Evolutionary conservation across 2,329 filamentous ascomycete species (phyloP).

Genomic region (Fusarium pininemorale): DNA sequence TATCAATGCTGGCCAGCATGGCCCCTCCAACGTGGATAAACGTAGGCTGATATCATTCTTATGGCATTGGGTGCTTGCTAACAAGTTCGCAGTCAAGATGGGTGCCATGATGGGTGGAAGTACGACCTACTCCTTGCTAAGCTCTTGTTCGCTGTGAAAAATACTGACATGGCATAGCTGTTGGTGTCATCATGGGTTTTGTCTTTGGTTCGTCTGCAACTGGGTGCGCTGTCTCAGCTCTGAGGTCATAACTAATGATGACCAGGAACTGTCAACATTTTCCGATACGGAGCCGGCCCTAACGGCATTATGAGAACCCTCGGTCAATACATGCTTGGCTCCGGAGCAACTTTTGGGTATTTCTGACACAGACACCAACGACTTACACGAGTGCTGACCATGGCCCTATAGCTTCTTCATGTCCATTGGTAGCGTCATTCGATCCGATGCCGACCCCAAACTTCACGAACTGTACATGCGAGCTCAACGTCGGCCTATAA

Average conservation of each 20-base stretch:
- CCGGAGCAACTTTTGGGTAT: constrained; percentile 95
- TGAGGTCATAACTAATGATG: constrained; percentile 3
- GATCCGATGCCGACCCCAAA: constrained; percentile 85
- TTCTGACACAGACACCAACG: background rate
- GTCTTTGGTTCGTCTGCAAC: constrained; percentile 77
- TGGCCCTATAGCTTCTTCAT: constrained; percentile 80
- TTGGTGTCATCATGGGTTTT: constrained; percentile 96
- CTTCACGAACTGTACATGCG: constrained; percentile 78
- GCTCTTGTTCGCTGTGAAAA: background rate
- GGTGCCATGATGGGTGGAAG: constrained; percentile 98
- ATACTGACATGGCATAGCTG: constrained; percentile 68
- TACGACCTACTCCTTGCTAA: constrained; percentile 62
- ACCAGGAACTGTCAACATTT: constrained; percentile 89
- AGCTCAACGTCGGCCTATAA: constrained; percentile 77
- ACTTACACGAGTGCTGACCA: constrained; percentile 30
- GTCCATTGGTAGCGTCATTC: constrained; percentile 96
- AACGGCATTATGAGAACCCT: constrained; percentile 94
- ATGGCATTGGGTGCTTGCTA: constrained; percentile 25
- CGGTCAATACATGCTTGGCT: constrained; percentile 96
- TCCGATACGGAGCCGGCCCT: constrained; percentile 90
- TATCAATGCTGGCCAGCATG: constrained; percentile 54
- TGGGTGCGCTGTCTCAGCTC: background rate
- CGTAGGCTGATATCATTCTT: constrained; percentile 49
- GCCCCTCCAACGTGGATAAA: constrained; percentile 65
- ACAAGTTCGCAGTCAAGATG: constrained; percentile 72